Evolutionary conservation across 1,284 basidiomycete species (phyloP), one percentile per base, ranked within the genome.

Genomic region (Lignosus rhinocerotis): DNA sequence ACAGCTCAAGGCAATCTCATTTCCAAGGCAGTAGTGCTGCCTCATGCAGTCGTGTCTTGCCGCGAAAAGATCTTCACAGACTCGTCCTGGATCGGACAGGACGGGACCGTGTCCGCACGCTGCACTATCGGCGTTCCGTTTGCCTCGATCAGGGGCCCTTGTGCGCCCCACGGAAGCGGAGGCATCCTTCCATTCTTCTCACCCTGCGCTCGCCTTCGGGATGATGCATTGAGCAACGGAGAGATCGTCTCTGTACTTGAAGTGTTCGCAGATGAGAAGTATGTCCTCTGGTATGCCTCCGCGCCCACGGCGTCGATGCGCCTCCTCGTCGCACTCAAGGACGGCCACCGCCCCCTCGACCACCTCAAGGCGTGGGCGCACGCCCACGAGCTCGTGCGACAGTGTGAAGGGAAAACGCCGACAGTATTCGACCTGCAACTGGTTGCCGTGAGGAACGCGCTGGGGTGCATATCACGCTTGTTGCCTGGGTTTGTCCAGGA

Each of bases 321-420:
- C 10, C 63, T 81, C 34, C 73, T 76, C 63, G 72, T 84, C 39
- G 75, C 75, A 62, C 71, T 87, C 58, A 86, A 81, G 60, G 77
- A 80, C 25, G 77, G 76, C 5, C 80, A 83, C 53, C 64, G 63
- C 14, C 63, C 76, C 3, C 56, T 67, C 25, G 84, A 86, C 67
- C 79, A 82, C 51, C 73, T 86, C 50, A 80, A 80, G 58, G 84
- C 81, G 17, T 87, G 86, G 85, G 63, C 79, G 38, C 79, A 82
- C 59, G 82, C 80, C 1, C 62, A 66, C 39, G 72, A 74, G 56
- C 44, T 72, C 30, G 67, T 67, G 17, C 32, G 48, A 16, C 32
- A 49, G 25, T 52, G 61, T 44, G 55, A 51, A 16, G 49, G 57
- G 17, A 41, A 53, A 11, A 44, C 51, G 17, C 60, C 54, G 3